Base-by-base conservation (phyloP, 139 green algal species). In the Pseudopediastrum boryanum region DNA sequence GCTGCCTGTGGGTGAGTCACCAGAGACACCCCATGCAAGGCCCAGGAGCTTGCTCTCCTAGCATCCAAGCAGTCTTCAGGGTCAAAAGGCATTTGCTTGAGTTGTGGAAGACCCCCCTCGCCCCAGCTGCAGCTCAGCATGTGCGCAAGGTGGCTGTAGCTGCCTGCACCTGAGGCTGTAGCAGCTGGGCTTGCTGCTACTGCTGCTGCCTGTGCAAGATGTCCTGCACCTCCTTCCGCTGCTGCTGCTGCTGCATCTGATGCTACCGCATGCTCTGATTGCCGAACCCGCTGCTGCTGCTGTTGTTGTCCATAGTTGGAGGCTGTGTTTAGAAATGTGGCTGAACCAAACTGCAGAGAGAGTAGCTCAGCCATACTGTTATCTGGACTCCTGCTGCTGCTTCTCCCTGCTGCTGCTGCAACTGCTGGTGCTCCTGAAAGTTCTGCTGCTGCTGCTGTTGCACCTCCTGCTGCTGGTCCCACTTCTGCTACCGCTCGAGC, bases 181-280 rank as follows among this genome's bases (percentile, higher is more conserved):
- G 44, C 46, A 6, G 8, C 44, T n/a, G 46, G 46, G 21, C 50
- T 10, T n/a, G 4, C 71, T 46, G 59, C 52, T 61, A 41, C 71
- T 68, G 52, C 42, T 69, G 48, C 48, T 19, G 16, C 48, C 19
- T 16, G 19, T 58, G 16, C 16, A 58, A 54, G 52, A 21, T 16
- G 16, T 58, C 16, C 48, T n/a, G 16, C 48, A 58, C 48, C 48
- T 58, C 48, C 48, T 58, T 16, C 48, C 48, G 48, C 48, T 58
- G 48, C 36, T 41, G 52, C 58, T 63, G 33, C 61, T 80, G 59
- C 59, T 59, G 43, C 42, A 71, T 0, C 41, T 72, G 7, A 65
- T 33, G 43, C 54, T 43, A 31, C 71, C 48, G 31, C 42, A 25
- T 44, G 59, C 59, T 50, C 43, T 43, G 21, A 1, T 35, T 12